Evolutionary conservation across 495 filamentous ascomycete genomes (phyloP), one percentile per base, ranked within the genome.

Genomic region (Aspergillus egyptiacus): DNA sequence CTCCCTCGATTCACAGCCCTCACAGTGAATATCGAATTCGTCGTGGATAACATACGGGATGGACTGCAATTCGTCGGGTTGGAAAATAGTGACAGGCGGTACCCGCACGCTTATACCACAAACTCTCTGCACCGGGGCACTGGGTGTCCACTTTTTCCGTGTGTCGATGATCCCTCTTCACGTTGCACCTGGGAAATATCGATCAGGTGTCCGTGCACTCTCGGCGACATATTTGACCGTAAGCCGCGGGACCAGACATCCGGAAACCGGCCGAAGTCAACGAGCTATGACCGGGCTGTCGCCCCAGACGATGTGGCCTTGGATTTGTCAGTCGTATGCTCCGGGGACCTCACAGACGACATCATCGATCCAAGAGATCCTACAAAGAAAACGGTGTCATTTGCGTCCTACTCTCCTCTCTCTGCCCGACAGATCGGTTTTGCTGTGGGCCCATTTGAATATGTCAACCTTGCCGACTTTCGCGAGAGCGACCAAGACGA

Each of bases 381-480:
- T 27, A 82, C 74, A 17, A 88, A 85, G 59, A 95, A 93, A 61
- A 88, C 82, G 6, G 84, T 90, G 50, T 85, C 84, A 0, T 99
- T 97, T 58, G 78, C 78, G 22, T 81, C 81, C 47, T 68, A 75
- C 28, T 79, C 79, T 28, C 77, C 85, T 20, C 77, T 93, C 2
- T 81, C 89, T 3, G 80, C 91, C 4, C 85, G 88, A 44, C 89
- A 97, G 59, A 81, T 99, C 56, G 88, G 89, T 2, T 91, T 99
- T 63, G 86, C 86, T 9, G 78, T 96, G 22, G 93, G 94, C 0
- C 93, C 94, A 11, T 99, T 99, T 61, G 89, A 96, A 61, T 83
- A 89, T 57, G 79, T 96, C 39, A 89, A 96, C 59, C 70, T 99
- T 7, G 84, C 87, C 6, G 86, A 93, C 55, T 95, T 87, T 58